phyloP scores from a whole-genome alignment of 139 green algal genomes.

The Trebouxia sp. region DNA sequence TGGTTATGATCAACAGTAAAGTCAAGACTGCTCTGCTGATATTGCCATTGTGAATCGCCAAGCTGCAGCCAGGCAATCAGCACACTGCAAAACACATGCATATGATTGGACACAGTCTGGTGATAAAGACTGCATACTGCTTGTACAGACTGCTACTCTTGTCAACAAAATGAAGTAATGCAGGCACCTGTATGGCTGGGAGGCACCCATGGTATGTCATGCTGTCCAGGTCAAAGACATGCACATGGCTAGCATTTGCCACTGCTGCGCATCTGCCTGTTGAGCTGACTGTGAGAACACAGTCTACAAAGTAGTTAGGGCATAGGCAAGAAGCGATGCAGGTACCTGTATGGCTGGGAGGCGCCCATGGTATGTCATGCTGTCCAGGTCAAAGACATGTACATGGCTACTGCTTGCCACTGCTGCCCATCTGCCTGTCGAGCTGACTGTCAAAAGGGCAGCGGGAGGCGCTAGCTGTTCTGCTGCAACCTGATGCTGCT shows the following conservation, averaged over 20 bases:
- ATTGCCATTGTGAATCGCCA: background rate
- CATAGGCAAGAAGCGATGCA: background rate
- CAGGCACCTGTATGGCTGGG: constrained; percentile 1
- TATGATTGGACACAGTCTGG: background rate
- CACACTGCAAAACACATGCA: background rate
- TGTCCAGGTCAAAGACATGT: constrained; percentile 40
- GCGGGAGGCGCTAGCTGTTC: background rate
- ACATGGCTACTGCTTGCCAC: background rate
- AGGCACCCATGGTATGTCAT: constrained; percentile 32
- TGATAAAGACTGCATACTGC: background rate
- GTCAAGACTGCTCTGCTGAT: background rate
- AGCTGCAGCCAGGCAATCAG: background rate
- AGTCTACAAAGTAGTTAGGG: too few species aligned
- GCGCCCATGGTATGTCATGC: constrained; percentile 28
- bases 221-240: constrained; percentile 40
- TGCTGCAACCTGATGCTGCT: constrained; percentile 29
- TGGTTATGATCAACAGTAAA: background rate
- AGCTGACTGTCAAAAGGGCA: background rate
- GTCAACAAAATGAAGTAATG: background rate
- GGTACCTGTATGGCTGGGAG: constrained; percentile 19
- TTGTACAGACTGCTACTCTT: background rate
- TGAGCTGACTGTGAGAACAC: background rate
- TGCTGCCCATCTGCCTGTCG: constrained; percentile 23
- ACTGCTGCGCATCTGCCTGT: constrained; percentile 26
- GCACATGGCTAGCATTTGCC: background rate